These are phyloP conservation scores for Talaromyces adpressus DNA, from an alignment of 495 filamentous ascomycete genomes.

Conservation along the genomic window DNA sequence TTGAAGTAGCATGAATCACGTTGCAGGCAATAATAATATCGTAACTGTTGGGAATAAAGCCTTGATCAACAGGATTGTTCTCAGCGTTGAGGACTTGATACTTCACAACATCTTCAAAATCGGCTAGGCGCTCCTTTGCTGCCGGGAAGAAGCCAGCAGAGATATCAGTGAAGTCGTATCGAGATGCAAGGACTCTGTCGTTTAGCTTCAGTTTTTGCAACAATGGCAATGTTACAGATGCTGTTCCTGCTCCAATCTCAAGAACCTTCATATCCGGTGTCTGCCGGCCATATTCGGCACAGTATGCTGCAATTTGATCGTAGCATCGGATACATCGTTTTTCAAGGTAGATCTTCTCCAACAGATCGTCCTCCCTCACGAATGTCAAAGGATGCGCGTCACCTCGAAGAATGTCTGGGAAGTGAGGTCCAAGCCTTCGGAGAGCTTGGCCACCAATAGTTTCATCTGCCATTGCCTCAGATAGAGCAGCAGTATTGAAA, in stretches of 20 bases:
- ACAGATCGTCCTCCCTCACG: constrained; percentile 29
- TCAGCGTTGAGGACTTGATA: constrained; percentile 11
- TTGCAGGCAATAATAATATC: constrained; percentile 19
- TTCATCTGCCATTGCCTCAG: neutral
- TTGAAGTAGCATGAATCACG: constrained; percentile 17
- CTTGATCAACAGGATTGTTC: constrained; percentile 6
- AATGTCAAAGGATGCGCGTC: constrained; percentile 34
- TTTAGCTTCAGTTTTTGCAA: constrained; percentile 10
- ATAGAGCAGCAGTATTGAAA: neutral
- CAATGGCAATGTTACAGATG: constrained; percentile 20
- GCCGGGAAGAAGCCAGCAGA: constrained; percentile 31
- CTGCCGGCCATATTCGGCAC: constrained; percentile 25
- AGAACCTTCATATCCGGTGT: constrained; percentile 39
- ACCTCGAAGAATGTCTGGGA: constrained; percentile 29
- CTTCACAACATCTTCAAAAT: constrained; percentile 2
- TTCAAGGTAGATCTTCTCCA: constrained; percentile 24
- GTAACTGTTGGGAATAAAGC: constrained; percentile 12
- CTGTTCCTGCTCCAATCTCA: constrained; percentile 42
- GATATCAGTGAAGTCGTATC: constrained; percentile 32
- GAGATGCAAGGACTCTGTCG: neutral
- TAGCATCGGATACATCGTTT: constrained; percentile 19
- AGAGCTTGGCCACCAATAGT: neutral
- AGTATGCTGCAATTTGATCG: constrained; percentile 17
- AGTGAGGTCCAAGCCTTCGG: constrained; percentile 3
- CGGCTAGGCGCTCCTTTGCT: constrained; percentile 15